phyloP scores from a whole-genome alignment of 805 yeast genomes.

The Pichia occidentalis region DNA sequence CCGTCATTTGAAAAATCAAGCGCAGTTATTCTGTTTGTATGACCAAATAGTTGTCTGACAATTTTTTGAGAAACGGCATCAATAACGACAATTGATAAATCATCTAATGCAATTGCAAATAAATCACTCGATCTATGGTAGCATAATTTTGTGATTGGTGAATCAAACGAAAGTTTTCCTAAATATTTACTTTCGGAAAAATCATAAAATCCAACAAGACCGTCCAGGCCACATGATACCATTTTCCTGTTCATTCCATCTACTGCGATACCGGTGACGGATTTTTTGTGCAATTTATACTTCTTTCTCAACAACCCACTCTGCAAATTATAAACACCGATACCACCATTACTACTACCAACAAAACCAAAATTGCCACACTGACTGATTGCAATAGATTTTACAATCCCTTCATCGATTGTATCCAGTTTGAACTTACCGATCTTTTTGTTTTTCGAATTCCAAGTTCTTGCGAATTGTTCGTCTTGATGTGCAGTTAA shows the following conservation, averaged over 20 bases:
- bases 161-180: slow-evolving; percentile 59
- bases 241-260: slow-evolving; percentile 87
- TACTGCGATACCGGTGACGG: slow-evolving; percentile 82
- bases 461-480: slow-evolving; percentile 86
- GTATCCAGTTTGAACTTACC: slow-evolving; percentile 70
- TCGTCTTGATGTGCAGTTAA: slow-evolving; percentile 85
- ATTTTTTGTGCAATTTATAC: slow-evolving; percentile 62
- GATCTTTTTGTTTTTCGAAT: slow-evolving; percentile 65
- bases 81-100: slow-evolving; percentile 72
- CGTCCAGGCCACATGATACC: slow-evolving; percentile 86
- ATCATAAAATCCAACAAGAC: slow-evolving; percentile 79
- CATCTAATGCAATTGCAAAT: slow-evolving; percentile 80
- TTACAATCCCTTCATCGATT: slow-evolving; percentile 71
- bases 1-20: slow-evolving; percentile 93
- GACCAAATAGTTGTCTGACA: slow-evolving; percentile 87
- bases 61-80: slow-evolving; percentile 77
- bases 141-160: slow-evolving; percentile 72
- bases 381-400: slow-evolving; percentile 70
- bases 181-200: slow-evolving; percentile 64
- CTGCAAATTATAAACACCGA: slow-evolving; percentile 83
- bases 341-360: slow-evolving; percentile 82
- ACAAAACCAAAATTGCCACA: slow-evolving; percentile 95
- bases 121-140: slow-evolving; percentile 81
- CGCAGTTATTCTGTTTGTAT: slow-evolving; percentile 77
- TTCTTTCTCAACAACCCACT: slow-evolving; percentile 77